Conservation (phyloP, 2,329 filamentous ascomycete species). For the Polytolypa hystricis region DNA sequence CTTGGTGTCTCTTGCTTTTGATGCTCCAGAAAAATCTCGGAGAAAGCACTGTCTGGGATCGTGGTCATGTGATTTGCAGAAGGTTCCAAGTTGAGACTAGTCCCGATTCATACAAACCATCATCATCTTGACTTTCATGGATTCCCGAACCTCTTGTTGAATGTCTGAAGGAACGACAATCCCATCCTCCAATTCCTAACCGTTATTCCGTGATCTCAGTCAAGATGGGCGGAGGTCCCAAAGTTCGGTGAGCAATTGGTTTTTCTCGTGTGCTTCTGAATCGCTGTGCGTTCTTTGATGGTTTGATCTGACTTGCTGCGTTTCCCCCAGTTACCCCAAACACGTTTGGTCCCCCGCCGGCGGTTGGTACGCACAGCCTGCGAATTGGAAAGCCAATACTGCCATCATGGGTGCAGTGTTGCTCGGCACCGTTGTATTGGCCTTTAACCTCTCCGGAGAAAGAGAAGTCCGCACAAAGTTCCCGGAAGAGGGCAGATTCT, state of each 20-base stretch:
- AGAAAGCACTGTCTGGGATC: constrained; percentile 18
- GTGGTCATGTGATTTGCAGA: constrained; percentile 28
- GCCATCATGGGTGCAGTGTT: constrained; percentile 60
- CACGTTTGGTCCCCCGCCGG: constrained; percentile 98
- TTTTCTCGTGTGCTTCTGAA: constrained; percentile 50
- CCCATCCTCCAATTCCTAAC: no score
- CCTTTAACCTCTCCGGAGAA: constrained; percentile 63
- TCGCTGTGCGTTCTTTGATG: constrained; percentile 18
- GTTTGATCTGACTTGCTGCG: constrained; percentile 7
- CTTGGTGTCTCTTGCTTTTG: constrained; percentile 9
- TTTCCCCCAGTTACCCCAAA: constrained; percentile 72
- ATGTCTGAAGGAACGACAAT: no score
- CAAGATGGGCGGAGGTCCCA: constrained; percentile 64
- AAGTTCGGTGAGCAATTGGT: constrained; percentile 51
- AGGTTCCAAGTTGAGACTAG: constrained; percentile 18
- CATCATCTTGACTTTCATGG: not conserved
- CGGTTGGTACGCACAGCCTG: constrained; percentile 92
- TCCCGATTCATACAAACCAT: constrained; percentile 7
- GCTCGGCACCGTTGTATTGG: constrained; percentile 54
- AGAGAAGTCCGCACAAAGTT: constrained; percentile 62
- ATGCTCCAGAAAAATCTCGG: constrained; percentile 26
- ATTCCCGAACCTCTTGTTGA: not conserved
- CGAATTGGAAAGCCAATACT: constrained; percentile 93
- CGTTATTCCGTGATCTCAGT: constrained; percentile 8
- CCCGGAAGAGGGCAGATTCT: constrained; percentile 67